Base-by-base conservation (phyloP, 2,329 filamentous ascomycete genomes). In the Leptosphaerulina australis region DNA sequence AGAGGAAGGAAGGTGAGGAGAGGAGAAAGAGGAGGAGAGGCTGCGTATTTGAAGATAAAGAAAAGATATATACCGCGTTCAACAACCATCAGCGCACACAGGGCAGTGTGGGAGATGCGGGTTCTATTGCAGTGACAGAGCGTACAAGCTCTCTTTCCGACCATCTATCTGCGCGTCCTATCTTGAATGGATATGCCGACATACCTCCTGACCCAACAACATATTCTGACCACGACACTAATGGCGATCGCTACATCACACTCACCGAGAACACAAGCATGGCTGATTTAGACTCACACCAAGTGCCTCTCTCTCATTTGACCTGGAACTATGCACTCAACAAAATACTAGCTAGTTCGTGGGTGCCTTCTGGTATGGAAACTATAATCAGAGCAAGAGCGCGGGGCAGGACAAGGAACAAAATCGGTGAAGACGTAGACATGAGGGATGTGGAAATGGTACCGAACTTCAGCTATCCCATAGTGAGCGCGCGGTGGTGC, bases 381-480 rank as follows among this genome's bases (percentile, higher is more conserved):
- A 26, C 50, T 12, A 20, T 24, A 5, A 37, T 63, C 11, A 28
- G 18, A 26, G 41, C 54, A 2, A 43, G 53, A 18, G 36, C 38
- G 9, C 14, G 25, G 0, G 28, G 28, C 21, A 26, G 8, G 2
- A 37, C 31, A 11, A 39, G 18, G 11, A 33, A 9, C 12, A 36
- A 3, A 8, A 26, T 31, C 20, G 40, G 22, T 14, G n/a, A 20
- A 14, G 21, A 17, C 28, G 28, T 50, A 1, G n/a, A 34, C 5
- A 21, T 31, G 12, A 3, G 15, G 2, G 43, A 53, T 21, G 47
- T 49, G 8, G 51, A 44, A 3, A 46, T 65, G 7, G 61, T 67
- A 9, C 62, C 64, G 4, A 67, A 65, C 34, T 68, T 68, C 37
- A 64, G 58, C 12, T 58, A 56, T 15, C 61, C 62, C 0, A 43